Evolutionary conservation across 208 protist species (phyloP).

Genomic region (Wallacemonas collosoma): DNA sequence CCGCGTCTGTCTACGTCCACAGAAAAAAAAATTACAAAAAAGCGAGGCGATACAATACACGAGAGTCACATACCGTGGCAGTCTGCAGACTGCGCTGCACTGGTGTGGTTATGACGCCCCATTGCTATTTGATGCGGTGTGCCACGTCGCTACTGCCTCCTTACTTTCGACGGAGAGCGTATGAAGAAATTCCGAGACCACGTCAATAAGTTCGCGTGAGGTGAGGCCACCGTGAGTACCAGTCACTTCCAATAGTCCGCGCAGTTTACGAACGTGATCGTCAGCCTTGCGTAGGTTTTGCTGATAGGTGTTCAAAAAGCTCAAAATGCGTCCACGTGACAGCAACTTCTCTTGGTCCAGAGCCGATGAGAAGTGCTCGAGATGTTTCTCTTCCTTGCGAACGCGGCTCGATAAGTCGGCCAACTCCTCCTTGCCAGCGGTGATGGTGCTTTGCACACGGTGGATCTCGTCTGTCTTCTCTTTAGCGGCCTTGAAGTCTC

Average conservation of each 20-base stretch:
- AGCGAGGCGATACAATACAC: too few species aligned
- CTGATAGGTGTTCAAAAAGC: conserved; percentile 5
- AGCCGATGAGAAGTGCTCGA: neutral
- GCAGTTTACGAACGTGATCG: neutral
- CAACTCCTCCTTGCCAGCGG: conserved; percentile 21
- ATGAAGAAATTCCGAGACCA: neutral
- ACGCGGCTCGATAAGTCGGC: conserved; percentile 15
- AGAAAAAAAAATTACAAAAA: too few species aligned
- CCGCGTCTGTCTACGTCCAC: too few species aligned
- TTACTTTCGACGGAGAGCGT: neutral
- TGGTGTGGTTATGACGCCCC: too few species aligned
- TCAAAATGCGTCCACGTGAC: conserved; percentile 1
- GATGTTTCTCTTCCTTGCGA: conserved; percentile 20
- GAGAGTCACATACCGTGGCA: too few species aligned
- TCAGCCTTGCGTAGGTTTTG: neutral
- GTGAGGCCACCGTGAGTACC: neutral
- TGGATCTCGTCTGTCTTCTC: conserved; percentile 30
- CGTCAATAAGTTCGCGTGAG: conserved; percentile 1
- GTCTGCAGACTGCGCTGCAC: too few species aligned
- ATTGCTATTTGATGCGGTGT: neutral
- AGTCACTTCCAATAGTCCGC: neutral
- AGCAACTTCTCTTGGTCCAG: conserved; percentile 11
- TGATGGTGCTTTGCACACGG: conserved; percentile 11
- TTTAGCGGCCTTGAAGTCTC: conserved; percentile 56
- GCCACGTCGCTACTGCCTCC: conserved; percentile 7